These are phyloP conservation scores for Ottelia alismoides DNA, from an alignment of 106 monocot genomes.

Conservation along the genomic window DNA sequence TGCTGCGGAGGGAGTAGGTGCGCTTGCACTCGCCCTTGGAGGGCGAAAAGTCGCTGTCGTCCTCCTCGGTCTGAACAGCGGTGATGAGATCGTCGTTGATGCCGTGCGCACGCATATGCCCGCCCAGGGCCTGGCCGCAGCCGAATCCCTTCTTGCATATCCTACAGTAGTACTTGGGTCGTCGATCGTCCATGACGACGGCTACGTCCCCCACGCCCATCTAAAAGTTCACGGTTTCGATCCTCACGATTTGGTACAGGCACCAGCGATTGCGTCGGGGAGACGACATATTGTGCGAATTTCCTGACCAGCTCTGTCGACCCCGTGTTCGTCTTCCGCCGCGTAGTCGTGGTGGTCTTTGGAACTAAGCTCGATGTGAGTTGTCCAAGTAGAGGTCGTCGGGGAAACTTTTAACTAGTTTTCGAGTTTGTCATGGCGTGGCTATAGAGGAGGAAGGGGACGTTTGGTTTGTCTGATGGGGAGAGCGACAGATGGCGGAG, in stretches of 20 bases:
- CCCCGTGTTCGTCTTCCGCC: no score
- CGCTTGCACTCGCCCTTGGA: no score
- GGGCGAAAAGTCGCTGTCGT: not conserved
- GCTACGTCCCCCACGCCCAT: no score
- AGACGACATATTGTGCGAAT: no score
- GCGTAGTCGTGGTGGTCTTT: no score
- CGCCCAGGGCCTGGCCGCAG: constrained; percentile 65
- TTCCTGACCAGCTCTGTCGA: no score
- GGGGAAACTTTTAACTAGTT: no score
- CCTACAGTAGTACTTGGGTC: constrained; percentile 51
- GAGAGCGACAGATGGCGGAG: not conserved
- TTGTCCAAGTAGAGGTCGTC: no score
- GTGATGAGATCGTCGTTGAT: constrained; percentile 24
- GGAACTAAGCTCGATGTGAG: no score
- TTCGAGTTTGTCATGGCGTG: no score
- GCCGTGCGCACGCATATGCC: constrained; percentile 78
- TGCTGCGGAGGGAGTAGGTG: constrained; percentile 59
- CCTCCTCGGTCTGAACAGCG: constrained; percentile 5
- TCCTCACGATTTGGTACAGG: not conserved
- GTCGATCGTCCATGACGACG: no score
- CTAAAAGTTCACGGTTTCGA: not conserved
- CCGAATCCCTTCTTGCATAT: constrained; percentile 73
- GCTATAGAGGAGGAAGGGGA: no score
- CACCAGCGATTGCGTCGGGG: not conserved
- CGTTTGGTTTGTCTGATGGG: constrained; percentile 2